A percentile compares a stretch with the other conserved stretches of the same genome.
Conservation (phyloP, 2,329 filamentous ascomycete genomes). For the Aspergillus sp. region DNA sequence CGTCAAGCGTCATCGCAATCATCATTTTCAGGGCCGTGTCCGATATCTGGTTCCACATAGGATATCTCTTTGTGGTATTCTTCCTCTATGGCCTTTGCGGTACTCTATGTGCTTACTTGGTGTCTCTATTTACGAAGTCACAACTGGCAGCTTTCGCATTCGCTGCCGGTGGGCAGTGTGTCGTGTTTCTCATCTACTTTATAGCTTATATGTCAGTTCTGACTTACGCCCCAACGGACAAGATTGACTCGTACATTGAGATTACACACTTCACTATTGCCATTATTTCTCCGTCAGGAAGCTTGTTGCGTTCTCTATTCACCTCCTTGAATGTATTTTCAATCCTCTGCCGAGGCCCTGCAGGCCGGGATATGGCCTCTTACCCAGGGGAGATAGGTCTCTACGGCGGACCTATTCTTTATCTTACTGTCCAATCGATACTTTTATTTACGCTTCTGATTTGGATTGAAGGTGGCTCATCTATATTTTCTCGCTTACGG, state of each 20-base stretch:
- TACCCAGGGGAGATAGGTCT: conserved; percentile 70
- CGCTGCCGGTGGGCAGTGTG: conserved; percentile 72
- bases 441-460: conserved; percentile 71
- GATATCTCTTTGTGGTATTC: conserved; percentile 79
- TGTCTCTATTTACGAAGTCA: conserved; percentile 76
- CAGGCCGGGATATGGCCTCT: conserved; percentile 58
- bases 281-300: conserved; percentile 73
- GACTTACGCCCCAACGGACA: conserved; percentile 70
- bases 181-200: conserved; percentile 70
- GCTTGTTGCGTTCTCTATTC: conserved; percentile 71
- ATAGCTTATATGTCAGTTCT: conserved; percentile 70
- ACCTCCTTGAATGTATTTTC: conserved; percentile 81
- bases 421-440: conserved; percentile 72
- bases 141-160: conserved; percentile 85
- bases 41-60: conserved; percentile 71
- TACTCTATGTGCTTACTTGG: conserved; percentile 72
- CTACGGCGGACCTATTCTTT: conserved; percentile 83
- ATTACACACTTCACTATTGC: conserved; percentile 75
- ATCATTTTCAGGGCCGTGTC: conserved; percentile 66
- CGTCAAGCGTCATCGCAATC: conserved; percentile 64
- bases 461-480: conserved; percentile 73
- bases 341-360: conserved; percentile 60
- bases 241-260: conserved; percentile 66
- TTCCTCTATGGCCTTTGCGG: conserved; percentile 78
- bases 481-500: conserved; percentile 56